Evolutionary conservation across 306 rosid species (phyloP).

Genomic region (Luffa acutangula): DNA sequence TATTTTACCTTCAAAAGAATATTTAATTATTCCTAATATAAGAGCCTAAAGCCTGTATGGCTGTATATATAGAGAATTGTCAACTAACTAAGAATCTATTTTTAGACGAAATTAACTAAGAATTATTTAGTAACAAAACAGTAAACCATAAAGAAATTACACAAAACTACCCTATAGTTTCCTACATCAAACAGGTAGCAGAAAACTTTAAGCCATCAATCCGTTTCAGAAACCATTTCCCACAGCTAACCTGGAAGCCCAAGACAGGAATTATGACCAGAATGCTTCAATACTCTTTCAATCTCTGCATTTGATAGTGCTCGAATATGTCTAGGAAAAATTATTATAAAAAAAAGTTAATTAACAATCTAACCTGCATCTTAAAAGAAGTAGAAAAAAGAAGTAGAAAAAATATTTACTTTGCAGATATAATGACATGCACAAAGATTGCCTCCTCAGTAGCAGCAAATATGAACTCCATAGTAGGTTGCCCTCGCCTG

Average conservation of each 20-base stretch:
- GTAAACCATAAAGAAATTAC: background rate
- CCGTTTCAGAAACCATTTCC: background rate
- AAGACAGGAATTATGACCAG: conserved; percentile 33
- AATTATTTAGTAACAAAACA: background rate
- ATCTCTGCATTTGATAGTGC: conserved; percentile 59
- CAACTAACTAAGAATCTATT: background rate
- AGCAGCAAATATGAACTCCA: conserved; percentile 88
- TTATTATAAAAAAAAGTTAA: background rate
- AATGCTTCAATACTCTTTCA: conserved; percentile 56
- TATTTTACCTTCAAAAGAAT: background rate
- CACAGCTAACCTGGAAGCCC: conserved; percentile 71
- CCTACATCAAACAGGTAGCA: no score
- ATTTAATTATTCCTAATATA: background rate
- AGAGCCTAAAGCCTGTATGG: background rate
- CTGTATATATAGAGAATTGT: background rate
- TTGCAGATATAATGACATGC: conserved; percentile 74
- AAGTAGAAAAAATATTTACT: conserved; percentile 32
- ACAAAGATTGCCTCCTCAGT: conserved; percentile 83
- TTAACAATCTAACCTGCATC: background rate
- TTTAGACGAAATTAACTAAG: background rate
- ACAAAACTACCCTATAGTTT: background rate
- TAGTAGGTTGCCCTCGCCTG: conserved; percentile 86
- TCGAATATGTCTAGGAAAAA: conserved; percentile 59
- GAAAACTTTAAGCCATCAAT: no score
- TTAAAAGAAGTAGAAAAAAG: conserved; percentile 6